Percentiles rank a stretch among this genome's conserved stretches.
Evolutionary conservation across 2,329 filamentous ascomycete species (phyloP).

Genomic region (Mariannaea sp.): DNA sequence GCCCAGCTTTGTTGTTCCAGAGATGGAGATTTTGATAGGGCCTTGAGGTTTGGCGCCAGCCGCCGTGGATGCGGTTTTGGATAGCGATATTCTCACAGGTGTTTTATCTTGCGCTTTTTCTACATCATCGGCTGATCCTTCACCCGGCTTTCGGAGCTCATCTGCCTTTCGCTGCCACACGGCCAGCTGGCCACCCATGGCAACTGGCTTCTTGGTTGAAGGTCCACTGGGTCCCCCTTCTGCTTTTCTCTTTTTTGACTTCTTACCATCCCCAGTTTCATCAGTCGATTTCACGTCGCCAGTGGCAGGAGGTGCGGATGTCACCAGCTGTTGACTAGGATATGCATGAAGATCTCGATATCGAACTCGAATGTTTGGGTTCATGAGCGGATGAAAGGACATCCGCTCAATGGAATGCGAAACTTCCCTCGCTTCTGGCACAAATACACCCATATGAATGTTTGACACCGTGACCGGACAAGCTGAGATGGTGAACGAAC

Average conservation of each 20-base stretch:
- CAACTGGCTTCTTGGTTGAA: constrained; percentile 45
- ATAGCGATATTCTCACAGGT: constrained; percentile 30
- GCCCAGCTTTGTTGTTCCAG: constrained; percentile 29
- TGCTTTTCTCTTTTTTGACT: constrained; percentile 60
- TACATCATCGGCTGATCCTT: constrained; percentile 8
- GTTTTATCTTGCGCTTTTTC: constrained; percentile 27
- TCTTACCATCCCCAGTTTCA: constrained; percentile 43
- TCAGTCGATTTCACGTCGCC: constrained; percentile 38
- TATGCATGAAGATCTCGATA: constrained; percentile 81
- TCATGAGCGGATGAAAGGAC: constrained; percentile 73
- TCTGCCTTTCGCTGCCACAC: constrained; percentile 52
- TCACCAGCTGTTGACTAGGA: constrained; percentile 66
- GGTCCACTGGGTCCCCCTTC: constrained; percentile 43
- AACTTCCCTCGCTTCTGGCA: constrained; percentile 67
- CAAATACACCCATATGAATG: constrained; percentile 84
- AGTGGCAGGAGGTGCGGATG: constrained; percentile 51
- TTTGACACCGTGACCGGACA: constrained; percentile 73
- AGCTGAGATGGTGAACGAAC: constrained; percentile 78
- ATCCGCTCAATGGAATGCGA: constrained; percentile 62
- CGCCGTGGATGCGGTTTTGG: constrained; percentile 14
- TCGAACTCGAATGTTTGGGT: constrained; percentile 68
- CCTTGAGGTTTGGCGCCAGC: constrained; percentile 28
- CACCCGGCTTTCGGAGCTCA: constrained; percentile 42
- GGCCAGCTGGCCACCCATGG: constrained; percentile 51
- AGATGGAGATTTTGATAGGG: constrained; percentile 43